These are phyloP conservation scores for Plantago rigida DNA, from an alignment of 305 asterid species.

Conservation along the genomic window DNA sequence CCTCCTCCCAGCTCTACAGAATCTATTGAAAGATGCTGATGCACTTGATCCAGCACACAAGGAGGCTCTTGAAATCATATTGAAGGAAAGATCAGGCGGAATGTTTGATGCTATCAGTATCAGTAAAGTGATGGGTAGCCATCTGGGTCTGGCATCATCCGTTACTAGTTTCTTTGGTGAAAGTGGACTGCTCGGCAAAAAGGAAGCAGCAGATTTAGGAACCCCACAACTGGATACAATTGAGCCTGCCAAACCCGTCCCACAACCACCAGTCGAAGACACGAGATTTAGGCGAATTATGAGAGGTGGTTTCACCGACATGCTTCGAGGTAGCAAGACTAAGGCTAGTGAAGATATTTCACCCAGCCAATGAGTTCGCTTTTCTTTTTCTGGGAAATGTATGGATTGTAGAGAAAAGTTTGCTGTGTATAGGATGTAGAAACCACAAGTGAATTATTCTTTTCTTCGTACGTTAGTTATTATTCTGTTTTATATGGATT, in stretches of 20 bases:
- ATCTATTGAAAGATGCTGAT: constrained; percentile 71
- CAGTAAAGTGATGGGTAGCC: constrained; percentile 94
- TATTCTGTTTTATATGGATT: not conserved
- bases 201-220: constrained; percentile 47
- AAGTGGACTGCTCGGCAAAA: constrained; percentile 72
- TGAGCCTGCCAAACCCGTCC: constrained; percentile 35
- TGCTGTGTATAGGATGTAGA: constrained; percentile 16
- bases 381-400: constrained; percentile 22
- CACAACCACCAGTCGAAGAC: constrained; percentile 61
- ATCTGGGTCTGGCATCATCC: constrained; percentile 75
- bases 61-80: constrained; percentile 89
- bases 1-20: constrained; percentile 87
- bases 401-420: constrained; percentile 17
- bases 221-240: constrained; percentile 30
- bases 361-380: constrained; percentile 34
- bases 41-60: constrained; percentile 98
- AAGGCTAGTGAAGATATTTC: constrained; percentile 52
- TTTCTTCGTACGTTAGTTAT: constrained; percentile 7
- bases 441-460: not conserved
- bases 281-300: constrained; percentile 80
- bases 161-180: constrained; percentile 86
- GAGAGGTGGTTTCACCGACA: constrained; percentile 81
- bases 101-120: constrained; percentile 64
- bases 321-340: constrained; percentile 67
- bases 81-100: constrained; percentile 86